Evolutionary conservation across 2,329 filamentous ascomycete genomes (phyloP).

Genomic region (Fusarium albidum): DNA sequence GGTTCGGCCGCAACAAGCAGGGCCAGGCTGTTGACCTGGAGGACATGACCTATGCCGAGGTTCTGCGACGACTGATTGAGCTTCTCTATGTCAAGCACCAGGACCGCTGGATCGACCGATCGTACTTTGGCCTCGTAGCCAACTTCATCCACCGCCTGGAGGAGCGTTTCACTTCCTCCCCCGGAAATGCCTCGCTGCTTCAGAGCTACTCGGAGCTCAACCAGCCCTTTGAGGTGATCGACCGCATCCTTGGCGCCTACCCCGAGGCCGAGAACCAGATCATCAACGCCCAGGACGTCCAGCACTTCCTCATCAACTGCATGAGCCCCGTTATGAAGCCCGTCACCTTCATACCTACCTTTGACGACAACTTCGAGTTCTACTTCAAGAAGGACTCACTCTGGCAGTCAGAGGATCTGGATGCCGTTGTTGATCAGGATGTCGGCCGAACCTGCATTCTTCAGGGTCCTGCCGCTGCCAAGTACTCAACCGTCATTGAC

Average conservation of each 20-base stretch:
- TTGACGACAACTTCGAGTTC: slow-evolving; percentile 98
- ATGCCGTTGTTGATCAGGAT: slow-evolving; percentile 94
- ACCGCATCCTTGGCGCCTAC: slow-evolving; percentile 82
- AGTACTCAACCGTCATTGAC: slow-evolving; percentile 87
- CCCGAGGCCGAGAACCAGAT: slow-evolving; percentile 89
- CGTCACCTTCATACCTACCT: slow-evolving; percentile 91
- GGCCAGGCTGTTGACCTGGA: slow-evolving; percentile 87
- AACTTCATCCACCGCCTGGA: slow-evolving; percentile 98
- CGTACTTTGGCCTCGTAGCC: slow-evolving; percentile 82
- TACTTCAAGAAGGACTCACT: slow-evolving; percentile 99
- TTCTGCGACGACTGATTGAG: slow-evolving; percentile 86
- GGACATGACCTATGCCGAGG: slow-evolving; percentile 94
- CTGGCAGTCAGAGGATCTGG: slow-evolving; percentile 98
- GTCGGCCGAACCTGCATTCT: slow-evolving; percentile 96
- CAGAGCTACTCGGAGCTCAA: slow-evolving; percentile 91
- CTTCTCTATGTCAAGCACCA: slow-evolving; percentile 93
- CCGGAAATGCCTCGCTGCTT: slow-evolving; percentile 80
- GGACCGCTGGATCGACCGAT: slow-evolving; percentile 88
- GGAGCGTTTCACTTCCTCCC: slow-evolving; percentile 84
- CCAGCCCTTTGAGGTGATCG: slow-evolving; percentile 79
- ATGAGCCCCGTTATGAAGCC: slow-evolving; percentile 94
- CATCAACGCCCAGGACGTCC: slow-evolving; percentile 97
- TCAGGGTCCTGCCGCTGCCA: slow-evolving; percentile 91
- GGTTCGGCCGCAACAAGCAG: slow-evolving; percentile 87
- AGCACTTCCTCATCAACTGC: slow-evolving; percentile 94